Conservation (phyloP, 1,284 basidiomycete species). For the Schizopora paradoxa region DNA sequence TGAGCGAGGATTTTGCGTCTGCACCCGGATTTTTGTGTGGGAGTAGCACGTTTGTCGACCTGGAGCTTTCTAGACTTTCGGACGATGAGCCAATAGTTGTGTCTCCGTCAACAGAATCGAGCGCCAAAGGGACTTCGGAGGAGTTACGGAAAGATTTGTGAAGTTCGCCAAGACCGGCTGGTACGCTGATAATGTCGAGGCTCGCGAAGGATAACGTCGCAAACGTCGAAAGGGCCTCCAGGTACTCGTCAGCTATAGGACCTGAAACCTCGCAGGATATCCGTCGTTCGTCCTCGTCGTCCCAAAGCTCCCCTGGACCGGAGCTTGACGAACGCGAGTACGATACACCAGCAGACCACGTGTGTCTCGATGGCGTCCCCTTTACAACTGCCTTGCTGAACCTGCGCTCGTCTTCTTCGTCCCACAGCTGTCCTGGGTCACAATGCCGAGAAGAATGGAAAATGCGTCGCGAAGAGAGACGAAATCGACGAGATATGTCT, state of each 20-base stretch:
- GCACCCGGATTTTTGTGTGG: conserved; percentile 1
- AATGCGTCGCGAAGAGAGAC: neutral
- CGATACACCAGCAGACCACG: conserved; percentile 16
- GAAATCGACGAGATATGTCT: neutral
- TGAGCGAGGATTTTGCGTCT: neutral
- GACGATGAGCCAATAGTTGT: neutral
- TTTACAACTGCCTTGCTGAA: conserved; percentile 6
- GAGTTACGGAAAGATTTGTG: neutral
- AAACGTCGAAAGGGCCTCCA: neutral
- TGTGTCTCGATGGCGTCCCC: conserved; percentile 1
- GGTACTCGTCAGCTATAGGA: too few relatives aligned
- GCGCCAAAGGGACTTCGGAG: neutral
- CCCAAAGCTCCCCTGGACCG: conserved; percentile 14
- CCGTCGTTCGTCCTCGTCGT: conserved; percentile 16
- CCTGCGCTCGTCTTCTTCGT: conserved; percentile 16
- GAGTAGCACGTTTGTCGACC: neutral
- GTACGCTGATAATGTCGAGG: neutral
- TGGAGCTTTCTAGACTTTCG: neutral
- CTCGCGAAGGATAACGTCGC: conserved; percentile 1
- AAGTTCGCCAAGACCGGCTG: neutral
- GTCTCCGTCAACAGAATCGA: conserved; percentile 1
- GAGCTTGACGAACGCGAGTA: neutral
- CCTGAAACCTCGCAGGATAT: conserved; percentile 8
- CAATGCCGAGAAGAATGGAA: neutral
- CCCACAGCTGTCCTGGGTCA: conserved; percentile 16